Conservation (phyloP, 164 flowering plant species). For the Annona cherimola region DNA sequence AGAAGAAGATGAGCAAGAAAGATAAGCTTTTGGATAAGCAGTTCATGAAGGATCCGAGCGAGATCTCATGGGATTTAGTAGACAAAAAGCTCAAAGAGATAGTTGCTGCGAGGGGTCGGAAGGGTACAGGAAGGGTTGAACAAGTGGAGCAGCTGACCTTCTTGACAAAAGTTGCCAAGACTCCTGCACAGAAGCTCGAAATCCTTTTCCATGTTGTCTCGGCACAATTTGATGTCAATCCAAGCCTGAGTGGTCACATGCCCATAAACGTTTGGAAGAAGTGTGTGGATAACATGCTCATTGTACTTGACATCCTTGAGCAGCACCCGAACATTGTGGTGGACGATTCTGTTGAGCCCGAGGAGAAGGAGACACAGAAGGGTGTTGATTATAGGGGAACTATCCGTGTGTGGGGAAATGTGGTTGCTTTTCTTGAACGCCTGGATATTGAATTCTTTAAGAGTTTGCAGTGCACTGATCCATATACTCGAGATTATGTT, state of each 20-base stretch:
- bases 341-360: conserved; percentile 82
- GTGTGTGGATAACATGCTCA: conserved; percentile 68
- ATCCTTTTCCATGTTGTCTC: conserved; percentile 82
- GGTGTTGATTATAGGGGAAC: conserved; percentile 61
- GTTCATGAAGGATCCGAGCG: conserved; percentile 74
- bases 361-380: conserved; percentile 84
- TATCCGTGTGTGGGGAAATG: conserved; percentile 79
- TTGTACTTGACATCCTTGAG: conserved; percentile 65
- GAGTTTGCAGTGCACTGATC: conserved; percentile 90
- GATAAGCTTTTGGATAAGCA: conserved; percentile 76
- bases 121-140: conserved; percentile 93
- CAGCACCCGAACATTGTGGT: conserved; percentile 74
- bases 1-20: conserved; percentile 62
- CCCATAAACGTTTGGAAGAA: conserved; percentile 88
- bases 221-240: conserved; percentile 94
- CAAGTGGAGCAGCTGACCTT: conserved; percentile 93
- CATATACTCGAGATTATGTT: conserved; percentile 83
- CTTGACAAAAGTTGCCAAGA: conserved; percentile 79
- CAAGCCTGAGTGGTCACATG: conserved; percentile 87
- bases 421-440: conserved; percentile 86
- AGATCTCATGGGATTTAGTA: conserved; percentile 79
- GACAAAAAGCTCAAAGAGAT: conserved; percentile 80
- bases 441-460: conserved; percentile 85
- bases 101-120: conserved; percentile 82
- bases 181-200: conserved; percentile 98